phyloP scores from a whole-genome alignment of 176 grass and related monocot genomes.

The Triticum monococcum region DNA sequence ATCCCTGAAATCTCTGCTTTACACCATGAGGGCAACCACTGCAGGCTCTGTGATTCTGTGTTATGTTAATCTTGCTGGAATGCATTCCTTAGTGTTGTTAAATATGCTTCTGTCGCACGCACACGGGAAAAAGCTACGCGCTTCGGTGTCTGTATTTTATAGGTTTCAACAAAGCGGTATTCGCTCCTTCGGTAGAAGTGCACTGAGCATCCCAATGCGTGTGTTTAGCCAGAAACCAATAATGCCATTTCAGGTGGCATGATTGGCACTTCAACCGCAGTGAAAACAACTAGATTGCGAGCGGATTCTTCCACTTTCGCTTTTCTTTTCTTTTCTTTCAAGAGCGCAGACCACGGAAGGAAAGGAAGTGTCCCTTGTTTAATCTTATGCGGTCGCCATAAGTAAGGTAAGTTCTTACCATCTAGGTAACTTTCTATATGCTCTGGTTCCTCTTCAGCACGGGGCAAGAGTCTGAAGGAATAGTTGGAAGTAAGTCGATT shows the following conservation, averaged over 20 bases:
- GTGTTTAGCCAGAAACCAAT: not conserved
- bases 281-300: not conserved
- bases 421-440: not conserved
- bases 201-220: not conserved
- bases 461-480: not conserved
- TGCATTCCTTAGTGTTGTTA: not conserved
- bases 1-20: constrained; percentile 13
- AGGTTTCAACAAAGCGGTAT: not conserved
- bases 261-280: not conserved
- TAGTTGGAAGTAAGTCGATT: not conserved
- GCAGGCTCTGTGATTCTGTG: not conserved
- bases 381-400: not conserved
- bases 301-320: not conserved
- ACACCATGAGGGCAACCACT: constrained; percentile 3
- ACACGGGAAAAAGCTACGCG: not conserved
- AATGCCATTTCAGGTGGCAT: not conserved
- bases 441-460: not conserved
- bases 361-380: too few species aligned
- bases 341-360: too few species aligned
- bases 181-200: constrained; percentile 11
- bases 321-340: not conserved
- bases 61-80: constrained; percentile 11
- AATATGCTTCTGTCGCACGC: not conserved
- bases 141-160: not conserved
- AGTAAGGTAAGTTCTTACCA: not conserved